Percentiles rank a stretch among this genome's conserved stretches.
These are phyloP conservation scores for Bassia scoparia DNA, from an alignment of 148 eudicot species.

Conservation along the genomic window DNA sequence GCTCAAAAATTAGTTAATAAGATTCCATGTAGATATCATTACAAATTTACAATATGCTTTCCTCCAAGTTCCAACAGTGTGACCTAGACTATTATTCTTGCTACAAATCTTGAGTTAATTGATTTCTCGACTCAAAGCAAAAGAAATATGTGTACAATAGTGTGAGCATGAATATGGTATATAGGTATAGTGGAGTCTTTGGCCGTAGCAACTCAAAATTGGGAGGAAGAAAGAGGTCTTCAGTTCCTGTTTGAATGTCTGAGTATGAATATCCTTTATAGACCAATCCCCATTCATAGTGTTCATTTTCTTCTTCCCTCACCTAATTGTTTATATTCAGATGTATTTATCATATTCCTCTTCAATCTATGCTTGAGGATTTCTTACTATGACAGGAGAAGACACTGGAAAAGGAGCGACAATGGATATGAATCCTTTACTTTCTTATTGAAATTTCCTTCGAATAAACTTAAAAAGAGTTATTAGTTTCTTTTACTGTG, in stretches of 20 bases:
- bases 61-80: no score
- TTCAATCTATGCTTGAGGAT: conserved; percentile 80
- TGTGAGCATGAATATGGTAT: background rate
- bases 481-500: no score
- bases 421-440: conserved; percentile 41
- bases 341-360: conserved; percentile 45
- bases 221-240: conserved; percentile 78
- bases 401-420: conserved; percentile 71
- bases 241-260: conserved; percentile 91
- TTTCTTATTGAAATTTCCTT: background rate
- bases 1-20: conserved; percentile 80
- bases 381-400: conserved; percentile 60
- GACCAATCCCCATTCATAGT: background rate
- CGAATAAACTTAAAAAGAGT: no score
- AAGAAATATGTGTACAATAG: conserved; percentile 1
- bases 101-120: background rate
- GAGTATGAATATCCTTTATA: conserved; percentile 33
- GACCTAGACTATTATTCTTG: no score
- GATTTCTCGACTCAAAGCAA: background rate
- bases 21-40: conserved; percentile 65
- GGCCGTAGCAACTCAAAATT: conserved; percentile 53
- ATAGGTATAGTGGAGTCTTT: conserved; percentile 85
- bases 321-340: background rate
- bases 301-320: no score
- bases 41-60: background rate